Evolutionary conservation across 495 filamentous ascomycete genomes (phyloP).

Genomic region (Penicillium psychrofluorescens): DNA sequence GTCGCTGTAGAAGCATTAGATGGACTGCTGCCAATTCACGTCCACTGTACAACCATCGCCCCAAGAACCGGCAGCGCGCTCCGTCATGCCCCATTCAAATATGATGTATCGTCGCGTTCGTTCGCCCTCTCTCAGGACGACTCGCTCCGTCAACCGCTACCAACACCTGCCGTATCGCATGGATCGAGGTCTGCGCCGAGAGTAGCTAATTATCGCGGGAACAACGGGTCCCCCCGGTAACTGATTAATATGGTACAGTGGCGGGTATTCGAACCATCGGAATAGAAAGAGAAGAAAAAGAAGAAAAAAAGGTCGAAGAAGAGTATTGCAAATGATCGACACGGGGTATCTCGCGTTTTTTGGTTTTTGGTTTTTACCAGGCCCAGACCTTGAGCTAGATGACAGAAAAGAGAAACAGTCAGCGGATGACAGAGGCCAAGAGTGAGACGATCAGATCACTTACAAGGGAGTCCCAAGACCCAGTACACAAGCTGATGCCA

Average conservation of each 20-base stretch:
- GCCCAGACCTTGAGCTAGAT: slow-evolving; percentile 82
- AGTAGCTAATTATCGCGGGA: slow-evolving; percentile 26
- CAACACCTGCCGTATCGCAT: slow-evolving; percentile 22
- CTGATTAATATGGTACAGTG: slow-evolving; percentile 42
- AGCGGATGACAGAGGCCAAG: background rate
- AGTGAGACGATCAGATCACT: slow-evolving; percentile 26
- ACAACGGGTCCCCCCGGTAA: slow-evolving; percentile 21
- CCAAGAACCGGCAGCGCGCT: slow-evolving; percentile 9
- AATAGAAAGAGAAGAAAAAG: slow-evolving; percentile 24
- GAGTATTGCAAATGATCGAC: slow-evolving; percentile 38
- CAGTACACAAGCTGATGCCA: slow-evolving; percentile 97
- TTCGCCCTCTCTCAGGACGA: slow-evolving; percentile 14
- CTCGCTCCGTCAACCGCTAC: slow-evolving; percentile 15
- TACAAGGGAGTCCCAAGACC: slow-evolving; percentile 99
- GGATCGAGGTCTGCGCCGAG: slow-evolving; percentile 21
- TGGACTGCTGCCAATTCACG: background rate
- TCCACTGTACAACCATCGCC: slow-evolving; percentile 7
- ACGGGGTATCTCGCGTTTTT: slow-evolving; percentile 39
- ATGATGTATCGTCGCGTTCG: slow-evolving; percentile 26
- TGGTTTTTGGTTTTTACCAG: slow-evolving; percentile 42
- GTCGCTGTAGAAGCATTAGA: slow-evolving; percentile 2
- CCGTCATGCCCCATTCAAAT: slow-evolving; percentile 14
- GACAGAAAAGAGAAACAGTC: slow-evolving; percentile 4
- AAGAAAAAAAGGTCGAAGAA: slow-evolving; percentile 31
- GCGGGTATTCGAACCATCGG: slow-evolving; percentile 30